Evolutionary conservation across 257 asterid species (phyloP).

Genomic region (Fraxinus pennsylvanica): DNA sequence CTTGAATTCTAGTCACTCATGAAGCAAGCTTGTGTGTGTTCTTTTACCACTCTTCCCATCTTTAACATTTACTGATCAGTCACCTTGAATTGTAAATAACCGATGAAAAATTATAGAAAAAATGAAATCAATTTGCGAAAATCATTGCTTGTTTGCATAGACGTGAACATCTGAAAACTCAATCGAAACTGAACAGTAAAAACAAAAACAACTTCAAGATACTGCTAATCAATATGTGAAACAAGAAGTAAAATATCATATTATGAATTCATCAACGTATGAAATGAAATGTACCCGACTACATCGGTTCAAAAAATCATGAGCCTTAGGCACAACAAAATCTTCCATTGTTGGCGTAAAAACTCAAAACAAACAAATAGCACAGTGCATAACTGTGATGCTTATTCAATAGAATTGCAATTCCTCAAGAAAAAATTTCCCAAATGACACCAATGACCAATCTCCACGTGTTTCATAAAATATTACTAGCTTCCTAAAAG

Average conservation of each 20-base stretch:
- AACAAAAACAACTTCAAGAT: not conserved
- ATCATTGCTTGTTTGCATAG: not conserved
- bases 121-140: too few species aligned
- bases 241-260: not conserved
- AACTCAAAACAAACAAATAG: conserved; percentile 23
- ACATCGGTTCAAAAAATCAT: conserved; percentile 27
- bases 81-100: too few species aligned
- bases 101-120: too few species aligned
- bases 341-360: conserved; percentile 28
- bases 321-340: conserved; percentile 31
- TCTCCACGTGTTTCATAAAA: conserved; percentile 9
- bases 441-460: conserved; percentile 17
- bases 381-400: conserved; percentile 29
- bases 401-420: conserved; percentile 31
- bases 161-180: not conserved
- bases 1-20: too few species aligned
- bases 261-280: not conserved
- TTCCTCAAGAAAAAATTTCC: conserved; percentile 26
- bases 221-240: not conserved
- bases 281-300: not conserved
- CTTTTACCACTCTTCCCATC: too few species aligned
- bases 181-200: not conserved
- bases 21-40: too few species aligned
- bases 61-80: too few species aligned
- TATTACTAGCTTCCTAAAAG: not conserved